Evolutionary conservation across 2,329 filamentous ascomycete genomes (phyloP).

Genomic region (Sclerotinia spermophila): DNA sequence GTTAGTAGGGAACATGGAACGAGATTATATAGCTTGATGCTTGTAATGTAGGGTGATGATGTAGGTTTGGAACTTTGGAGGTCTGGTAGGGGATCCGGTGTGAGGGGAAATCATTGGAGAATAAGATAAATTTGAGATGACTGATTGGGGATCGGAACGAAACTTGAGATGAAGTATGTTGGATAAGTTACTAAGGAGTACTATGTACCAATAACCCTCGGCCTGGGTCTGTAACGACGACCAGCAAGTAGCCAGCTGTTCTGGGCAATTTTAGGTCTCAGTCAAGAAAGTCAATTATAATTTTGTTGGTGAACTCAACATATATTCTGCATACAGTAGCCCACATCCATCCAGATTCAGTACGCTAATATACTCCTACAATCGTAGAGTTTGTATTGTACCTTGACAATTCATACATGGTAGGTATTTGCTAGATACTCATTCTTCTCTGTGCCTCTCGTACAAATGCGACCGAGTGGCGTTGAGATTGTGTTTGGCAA

Average conservation of each 20-base stretch:
- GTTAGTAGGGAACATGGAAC: background rate
- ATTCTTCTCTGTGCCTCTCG: conserved; percentile 11
- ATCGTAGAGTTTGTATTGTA: background rate
- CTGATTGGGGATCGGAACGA: background rate
- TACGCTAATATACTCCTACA: background rate
- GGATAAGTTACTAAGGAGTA: background rate
- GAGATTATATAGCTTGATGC: background rate
- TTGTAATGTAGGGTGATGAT: background rate
- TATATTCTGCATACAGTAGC: conserved; percentile 1
- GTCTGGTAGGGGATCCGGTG: background rate
- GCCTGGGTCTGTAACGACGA: background rate
- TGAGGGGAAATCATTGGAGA: background rate
- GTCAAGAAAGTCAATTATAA: background rate
- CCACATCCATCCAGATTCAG: background rate
- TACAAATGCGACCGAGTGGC: conserved; percentile 3
- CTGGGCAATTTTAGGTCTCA: background rate
- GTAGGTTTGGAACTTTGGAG: background rate
- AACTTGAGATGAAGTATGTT: background rate
- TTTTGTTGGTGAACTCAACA: background rate
- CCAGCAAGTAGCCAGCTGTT: background rate
- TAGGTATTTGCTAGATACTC: background rate
- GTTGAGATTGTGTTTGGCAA: conserved; percentile 1
- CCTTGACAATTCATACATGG: background rate
- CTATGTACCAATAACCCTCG: background rate
- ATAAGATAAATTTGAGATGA: background rate